phyloP scores from a whole-genome alignment of 2,329 filamentous ascomycete species.

The Phialophora tarda region DNA sequence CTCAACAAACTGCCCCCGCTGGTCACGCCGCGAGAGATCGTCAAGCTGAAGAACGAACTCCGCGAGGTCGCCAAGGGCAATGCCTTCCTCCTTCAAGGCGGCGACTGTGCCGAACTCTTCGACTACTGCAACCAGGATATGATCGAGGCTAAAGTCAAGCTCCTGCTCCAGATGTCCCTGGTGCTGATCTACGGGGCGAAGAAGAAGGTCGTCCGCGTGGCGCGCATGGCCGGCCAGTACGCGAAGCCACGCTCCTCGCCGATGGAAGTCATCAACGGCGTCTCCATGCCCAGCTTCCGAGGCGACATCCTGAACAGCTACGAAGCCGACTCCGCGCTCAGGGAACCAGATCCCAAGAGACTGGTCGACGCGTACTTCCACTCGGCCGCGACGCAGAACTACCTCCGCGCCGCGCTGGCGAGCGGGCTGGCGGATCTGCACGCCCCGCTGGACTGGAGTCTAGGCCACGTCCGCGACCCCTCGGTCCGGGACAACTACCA shows the following conservation, averaged over 20 bases:
- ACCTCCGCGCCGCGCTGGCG: slow-evolving; percentile 79
- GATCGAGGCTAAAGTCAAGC: slow-evolving; percentile 96
- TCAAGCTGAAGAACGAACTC: slow-evolving; percentile 76
- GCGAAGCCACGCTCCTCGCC: slow-evolving; percentile 93
- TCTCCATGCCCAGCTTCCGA: slow-evolving; percentile 84
- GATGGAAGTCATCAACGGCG: slow-evolving; percentile 79
- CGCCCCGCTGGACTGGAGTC: slow-evolving; percentile 89
- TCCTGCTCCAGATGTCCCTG: slow-evolving; percentile 94
- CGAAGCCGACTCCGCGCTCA: slow-evolving; percentile 66
- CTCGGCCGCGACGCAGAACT: slow-evolving; percentile 93
- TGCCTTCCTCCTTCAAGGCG: slow-evolving; percentile 92
- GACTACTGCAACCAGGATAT: slow-evolving; percentile 89
- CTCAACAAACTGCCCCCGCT: slow-evolving; percentile 54
- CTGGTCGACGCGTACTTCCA: slow-evolving; percentile 94
- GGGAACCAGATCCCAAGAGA: slow-evolving; percentile 79
- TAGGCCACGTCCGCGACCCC: slow-evolving; percentile 87
- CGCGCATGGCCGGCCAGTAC: slow-evolving; percentile 95
- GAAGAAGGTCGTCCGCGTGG: slow-evolving; percentile 88
- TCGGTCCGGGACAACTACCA: slow-evolving; percentile 85
- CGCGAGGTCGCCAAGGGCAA: slow-evolving; percentile 87
- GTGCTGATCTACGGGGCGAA: slow-evolving; percentile 86
- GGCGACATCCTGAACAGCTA: slow-evolving; percentile 96
- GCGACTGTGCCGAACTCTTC: slow-evolving; percentile 94
- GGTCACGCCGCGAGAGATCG: slow-evolving; percentile 64
- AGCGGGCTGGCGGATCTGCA: slow-evolving; percentile 94